Base-by-base conservation (phyloP, 2,329 filamentous ascomycete genomes). In the Aspergillus ochraceus region DNA sequence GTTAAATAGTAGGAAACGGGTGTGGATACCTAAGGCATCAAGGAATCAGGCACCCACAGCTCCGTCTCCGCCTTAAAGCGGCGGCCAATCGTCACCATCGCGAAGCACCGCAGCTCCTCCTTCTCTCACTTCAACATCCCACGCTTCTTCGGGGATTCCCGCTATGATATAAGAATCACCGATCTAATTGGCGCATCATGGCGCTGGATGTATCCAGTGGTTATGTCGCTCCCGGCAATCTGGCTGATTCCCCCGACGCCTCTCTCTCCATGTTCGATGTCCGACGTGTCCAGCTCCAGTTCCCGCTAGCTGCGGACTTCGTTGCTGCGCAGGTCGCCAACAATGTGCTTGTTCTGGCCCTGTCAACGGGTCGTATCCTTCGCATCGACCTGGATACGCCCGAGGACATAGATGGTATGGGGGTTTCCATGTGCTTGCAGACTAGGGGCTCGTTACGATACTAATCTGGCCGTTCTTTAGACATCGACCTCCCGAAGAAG, bases 281-380 rank as follows among this genome's bases (percentile, higher is more conserved):
- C 73, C 91, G 97, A 79, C 88, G 86, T 64, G 95, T 98, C 45
- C 90, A 96, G 80, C 87, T 98, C 64, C 91, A 95, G 75, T 99
- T 99, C 83, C 90, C 91, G 61, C 89, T 98, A 70, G 91, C 94
- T 2, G 92, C 94, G 66, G 91, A 97, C 77, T 98, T 99, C 73
- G 95, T 97, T 52, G 93, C 95, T 19, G 93, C 93, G 46, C 93
- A 97, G 77, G 94, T 98, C 58, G 93, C 94, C 65, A 98, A 99
- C 78, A 97, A 99, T 81, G 93, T 98, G 62, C 85, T 99, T 59
- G 88, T 98, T 22, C 83, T 99, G 54, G 95, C 95, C 46, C 84
- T 99, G 42, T 94, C 92, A 5, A 97, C 94, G 60, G 92, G 92
- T 54, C 89, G 94, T 68, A 95, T 99, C 64, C 81, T 99, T 60